Percentiles rank a stretch among this genome's conserved stretches.
phyloP scores from a whole-genome alignment of 192 early-diverging fungal genomes.

The Linnemannia schmuckeri region DNA sequence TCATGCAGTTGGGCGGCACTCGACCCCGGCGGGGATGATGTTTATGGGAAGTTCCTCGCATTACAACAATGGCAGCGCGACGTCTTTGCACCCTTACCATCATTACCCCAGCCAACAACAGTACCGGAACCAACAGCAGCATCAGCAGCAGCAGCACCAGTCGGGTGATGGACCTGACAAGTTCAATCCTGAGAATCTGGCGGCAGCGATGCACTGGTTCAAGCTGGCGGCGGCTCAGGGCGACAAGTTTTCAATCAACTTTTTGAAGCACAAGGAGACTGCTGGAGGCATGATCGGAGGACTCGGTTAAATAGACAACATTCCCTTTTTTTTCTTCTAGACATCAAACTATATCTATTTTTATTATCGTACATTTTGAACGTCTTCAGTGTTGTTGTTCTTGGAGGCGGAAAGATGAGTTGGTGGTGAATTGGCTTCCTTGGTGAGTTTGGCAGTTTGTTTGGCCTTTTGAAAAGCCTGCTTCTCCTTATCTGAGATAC shows the following conservation, averaged over 20 bases:
- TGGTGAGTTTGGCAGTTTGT: constrained; percentile 29
- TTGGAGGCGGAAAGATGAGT: not conserved
- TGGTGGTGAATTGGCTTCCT: not conserved
- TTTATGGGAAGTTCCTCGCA: constrained; percentile 5
- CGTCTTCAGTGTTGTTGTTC: not conserved
- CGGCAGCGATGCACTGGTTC: constrained; percentile 61
- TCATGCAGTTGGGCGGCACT: constrained; percentile 2
- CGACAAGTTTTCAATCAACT: constrained; percentile 56
- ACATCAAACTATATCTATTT: not conserved
- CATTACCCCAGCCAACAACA: constrained; percentile 15
- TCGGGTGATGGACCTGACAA: constrained; percentile 36
- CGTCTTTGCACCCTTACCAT: not conserved
- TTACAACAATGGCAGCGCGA: not conserved
- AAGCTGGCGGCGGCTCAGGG: constrained; percentile 54
- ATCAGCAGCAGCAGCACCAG: constrained; percentile 15
- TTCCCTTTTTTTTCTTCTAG: not conserved
- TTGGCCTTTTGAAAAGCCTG: constrained; percentile 56
- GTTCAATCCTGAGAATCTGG: constrained; percentile 56
- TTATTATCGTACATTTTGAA: not conserved
- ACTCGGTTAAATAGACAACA: not conserved
- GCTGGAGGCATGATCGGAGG: constrained; percentile 37
- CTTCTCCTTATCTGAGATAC: constrained; percentile 68
- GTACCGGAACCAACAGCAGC: constrained; percentile 12
- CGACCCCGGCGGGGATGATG: constrained; percentile 6
- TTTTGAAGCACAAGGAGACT: constrained; percentile 55